phyloP scores from a whole-genome alignment of 2,329 filamentous ascomycete species.

The Calonectria pseudoreteaudii region DNA sequence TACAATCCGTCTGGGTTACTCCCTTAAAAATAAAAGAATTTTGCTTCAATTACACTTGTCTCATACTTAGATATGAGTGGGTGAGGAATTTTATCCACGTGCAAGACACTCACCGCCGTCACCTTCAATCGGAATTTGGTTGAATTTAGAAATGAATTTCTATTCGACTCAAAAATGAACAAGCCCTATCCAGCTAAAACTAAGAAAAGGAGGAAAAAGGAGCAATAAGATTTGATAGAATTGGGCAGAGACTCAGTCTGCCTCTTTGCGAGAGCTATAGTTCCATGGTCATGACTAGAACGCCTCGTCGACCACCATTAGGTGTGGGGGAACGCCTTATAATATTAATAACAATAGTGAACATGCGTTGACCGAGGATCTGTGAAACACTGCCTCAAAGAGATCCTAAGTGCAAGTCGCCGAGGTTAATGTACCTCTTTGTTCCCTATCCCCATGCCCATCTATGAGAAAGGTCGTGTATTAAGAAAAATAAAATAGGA shows the following conservation, averaged over 20 bases:
- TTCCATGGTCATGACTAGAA: slow-evolving; percentile 43
- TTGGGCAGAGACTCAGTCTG: slow-evolving; percentile 28
- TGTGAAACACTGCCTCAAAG: slow-evolving; percentile 10
- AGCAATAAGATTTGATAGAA: slow-evolving; percentile 33
- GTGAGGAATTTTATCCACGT: neutral
- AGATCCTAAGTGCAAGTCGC: slow-evolving; percentile 29
- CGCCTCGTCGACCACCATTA: slow-evolving; percentile 27
- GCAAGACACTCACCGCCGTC: neutral
- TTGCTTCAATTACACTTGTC: neutral
- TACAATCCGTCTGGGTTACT: neutral
- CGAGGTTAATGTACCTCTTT: slow-evolving; percentile 31
- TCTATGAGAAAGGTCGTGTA: slow-evolving; percentile 44
- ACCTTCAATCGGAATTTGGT: neutral
- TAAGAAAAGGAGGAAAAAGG: slow-evolving; percentile 33
- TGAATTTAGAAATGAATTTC: slow-evolving; percentile 30
- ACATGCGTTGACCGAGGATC: slow-evolving; percentile 25
- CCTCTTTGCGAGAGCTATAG: slow-evolving; percentile 38
- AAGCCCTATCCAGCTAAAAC: slow-evolving; percentile 42
- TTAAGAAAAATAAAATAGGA: slow-evolving; percentile 38
- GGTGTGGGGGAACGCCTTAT: slow-evolving; percentile 25
- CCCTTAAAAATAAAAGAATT: slow-evolving; percentile 1
- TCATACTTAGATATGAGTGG: neutral
- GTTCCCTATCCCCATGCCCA: slow-evolving; percentile 31
- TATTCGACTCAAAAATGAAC: slow-evolving; percentile 30
- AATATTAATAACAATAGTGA: slow-evolving; percentile 31